Evolutionary conservation across 2,329 filamentous ascomycete genomes (phyloP), one percentile per base, ranked within the genome.

Genomic region (Hysterium pulicare): DNA sequence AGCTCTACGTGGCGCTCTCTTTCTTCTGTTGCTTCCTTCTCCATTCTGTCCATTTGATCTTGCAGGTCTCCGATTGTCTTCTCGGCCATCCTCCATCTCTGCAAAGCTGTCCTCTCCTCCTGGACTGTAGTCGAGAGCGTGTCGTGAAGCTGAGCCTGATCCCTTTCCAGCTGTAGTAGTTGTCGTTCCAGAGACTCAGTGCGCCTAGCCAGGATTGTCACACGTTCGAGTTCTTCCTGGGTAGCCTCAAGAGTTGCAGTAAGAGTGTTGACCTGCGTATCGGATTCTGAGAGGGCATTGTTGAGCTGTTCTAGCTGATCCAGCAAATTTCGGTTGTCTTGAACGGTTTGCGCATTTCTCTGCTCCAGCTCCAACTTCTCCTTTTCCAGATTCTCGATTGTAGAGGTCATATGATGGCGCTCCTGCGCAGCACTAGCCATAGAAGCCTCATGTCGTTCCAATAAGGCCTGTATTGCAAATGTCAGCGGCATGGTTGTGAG

Each of bases 341-440:
- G 82, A 47, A 90, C 85, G 21, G 84, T 86, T 47, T 77, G 76
- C 41, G 83, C 82, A 70, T 97, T 98, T 58, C 81, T 78, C 32
- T 76, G 74, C 67, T 95, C 87, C 47, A 94, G 78, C 34, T 60
- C 59, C 40, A 64, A 54, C 70, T 95, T 95, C 53, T 83, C 77
- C 38, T 66, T 67, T 70, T 95, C 88, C 40, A 98, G 76, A 50
- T 77, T 77, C 55, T 86, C 83, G 62, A 96, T 90, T 48, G 80
- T 86, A 35, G 73, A 68, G 33, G 80, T 77, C 69, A 96, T 82
- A 47, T 84, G 80, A 47, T 76, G 72, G 47, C 90, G 86, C 64
- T 96, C 90, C 55, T 83, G 82, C 73, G 95, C 90, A 46, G 90
- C 89, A 66, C 95, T 89, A 54, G 84, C 84, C 77, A 96, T 91